phyloP scores from a whole-genome alignment of 2,329 filamentous ascomycete genomes.

The Fusarium avenaceum region DNA sequence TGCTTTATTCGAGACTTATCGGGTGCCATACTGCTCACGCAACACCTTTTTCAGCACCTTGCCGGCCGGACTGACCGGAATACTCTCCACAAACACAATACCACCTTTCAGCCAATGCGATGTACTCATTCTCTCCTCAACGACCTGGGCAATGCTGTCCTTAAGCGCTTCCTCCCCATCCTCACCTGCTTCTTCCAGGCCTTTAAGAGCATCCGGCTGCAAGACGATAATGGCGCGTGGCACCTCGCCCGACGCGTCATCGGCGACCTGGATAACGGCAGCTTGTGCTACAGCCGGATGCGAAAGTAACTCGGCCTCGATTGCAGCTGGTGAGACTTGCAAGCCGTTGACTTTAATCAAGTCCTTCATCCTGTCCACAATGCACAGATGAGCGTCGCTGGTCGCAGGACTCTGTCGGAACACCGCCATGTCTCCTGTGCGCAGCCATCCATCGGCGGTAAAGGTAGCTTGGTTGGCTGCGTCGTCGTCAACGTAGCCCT shows the following conservation, averaged over 20 bases:
- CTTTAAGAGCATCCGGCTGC: slow-evolving; percentile 12
- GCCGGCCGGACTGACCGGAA: slow-evolving; percentile 12
- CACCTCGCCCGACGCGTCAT: slow-evolving; percentile 13
- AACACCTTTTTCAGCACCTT: slow-evolving; percentile 16
- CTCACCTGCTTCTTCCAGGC: slow-evolving; percentile 15
- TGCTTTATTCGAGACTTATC: slow-evolving; percentile 10
- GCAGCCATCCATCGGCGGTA: slow-evolving; percentile 17
- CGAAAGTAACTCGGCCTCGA: slow-evolving; percentile 15
- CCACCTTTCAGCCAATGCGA: slow-evolving; percentile 17
- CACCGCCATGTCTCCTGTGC: slow-evolving; percentile 12
- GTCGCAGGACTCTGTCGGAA: slow-evolving; percentile 19
- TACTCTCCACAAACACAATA: slow-evolving; percentile 12
- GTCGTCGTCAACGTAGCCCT: slow-evolving; percentile 11
- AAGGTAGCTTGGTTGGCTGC: slow-evolving; percentile 13
- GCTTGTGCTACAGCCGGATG: slow-evolving; percentile 15
- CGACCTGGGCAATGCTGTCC: slow-evolving; percentile 9
- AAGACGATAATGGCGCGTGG: slow-evolving; percentile 14
- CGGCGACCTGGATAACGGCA: slow-evolving; percentile 13
- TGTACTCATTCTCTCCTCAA: slow-evolving; percentile 17
- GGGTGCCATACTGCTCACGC: slow-evolving; percentile 13
- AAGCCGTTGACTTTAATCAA: slow-evolving; percentile 15
- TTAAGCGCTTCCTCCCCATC: slow-evolving; percentile 13
- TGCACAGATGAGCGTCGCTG: slow-evolving; percentile 13
- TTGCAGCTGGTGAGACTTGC: slow-evolving; percentile 13
- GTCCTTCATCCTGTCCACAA: slow-evolving; percentile 16